phyloP scores from a whole-genome alignment of 306 rosid genomes.

The Citrullus colocynthis region DNA sequence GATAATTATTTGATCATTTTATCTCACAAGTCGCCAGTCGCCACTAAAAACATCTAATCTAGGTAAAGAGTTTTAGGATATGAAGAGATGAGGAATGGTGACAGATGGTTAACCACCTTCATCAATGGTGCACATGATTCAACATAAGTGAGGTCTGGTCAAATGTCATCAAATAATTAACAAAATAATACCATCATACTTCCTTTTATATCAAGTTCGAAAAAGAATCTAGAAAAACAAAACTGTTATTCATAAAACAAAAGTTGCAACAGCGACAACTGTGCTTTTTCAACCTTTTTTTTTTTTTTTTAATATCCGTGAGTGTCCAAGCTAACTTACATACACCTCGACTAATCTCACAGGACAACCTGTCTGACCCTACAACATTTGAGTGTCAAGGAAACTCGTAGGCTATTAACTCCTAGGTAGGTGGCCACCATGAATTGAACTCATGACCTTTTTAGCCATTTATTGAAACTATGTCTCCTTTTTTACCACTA shows the following conservation, averaged over 20 bases:
- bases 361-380: no score
- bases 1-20: neutral
- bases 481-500: no score
- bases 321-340: no score
- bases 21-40: neutral
- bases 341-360: no score
- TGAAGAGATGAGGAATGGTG: neutral
- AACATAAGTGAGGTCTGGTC: neutral
- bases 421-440: no score
- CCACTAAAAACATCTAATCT: neutral
- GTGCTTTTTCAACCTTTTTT: neutral
- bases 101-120: neutral
- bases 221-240: neutral
- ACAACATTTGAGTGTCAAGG: no score
- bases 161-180: neutral
- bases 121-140: neutral
- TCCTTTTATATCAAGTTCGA: neutral
- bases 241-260: neutral
- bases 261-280: neutral
- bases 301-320: no score
- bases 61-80: neutral
- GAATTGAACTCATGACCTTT: no score
- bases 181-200: neutral
- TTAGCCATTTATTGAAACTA: no score
- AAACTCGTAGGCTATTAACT: no score